Percentiles rank a stretch among this genome's conserved stretches.
These are phyloP conservation scores for Ophiocordyceps sinensis DNA, from an alignment of 2,329 filamentous ascomycete genomes.

Conservation along the genomic window DNA sequence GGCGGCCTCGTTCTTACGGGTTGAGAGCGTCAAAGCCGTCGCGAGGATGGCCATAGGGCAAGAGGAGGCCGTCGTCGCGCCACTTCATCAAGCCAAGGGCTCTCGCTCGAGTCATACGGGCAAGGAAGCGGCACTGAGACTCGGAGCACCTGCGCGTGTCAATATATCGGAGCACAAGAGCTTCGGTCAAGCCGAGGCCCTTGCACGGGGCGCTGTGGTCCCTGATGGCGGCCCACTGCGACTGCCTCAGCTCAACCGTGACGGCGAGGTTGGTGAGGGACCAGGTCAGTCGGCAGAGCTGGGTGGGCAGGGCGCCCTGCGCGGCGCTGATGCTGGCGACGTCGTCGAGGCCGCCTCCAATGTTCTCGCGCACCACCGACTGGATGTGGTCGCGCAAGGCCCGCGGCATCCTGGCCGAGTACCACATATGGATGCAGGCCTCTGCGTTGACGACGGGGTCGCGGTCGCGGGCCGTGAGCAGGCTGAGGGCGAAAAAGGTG, in stretches of 20 bases:
- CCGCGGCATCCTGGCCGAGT: conserved; percentile 9
- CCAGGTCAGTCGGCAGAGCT: conserved; percentile 1
- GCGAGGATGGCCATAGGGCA: conserved; percentile 10
- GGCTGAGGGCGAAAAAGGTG: conserved; percentile 4
- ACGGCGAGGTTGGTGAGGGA: background rate
- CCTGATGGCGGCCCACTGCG: conserved; percentile 4
- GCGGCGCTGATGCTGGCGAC: background rate
- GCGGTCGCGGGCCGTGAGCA: conserved; percentile 3
- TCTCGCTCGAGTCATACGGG: conserved; percentile 8
- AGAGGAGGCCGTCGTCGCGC: conserved; percentile 9
- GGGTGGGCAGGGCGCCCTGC: background rate
- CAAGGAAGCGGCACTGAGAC: background rate
- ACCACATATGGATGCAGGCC: conserved; percentile 11
- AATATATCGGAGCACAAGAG: background rate
- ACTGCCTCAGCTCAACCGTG: conserved; percentile 1
- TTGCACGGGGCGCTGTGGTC: background rate
- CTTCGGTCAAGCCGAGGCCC: background rate
- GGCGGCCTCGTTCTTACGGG: conserved; percentile 7
- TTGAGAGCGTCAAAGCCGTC: conserved; percentile 6
- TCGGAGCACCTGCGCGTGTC: conserved; percentile 5
- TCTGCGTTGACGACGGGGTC: conserved; percentile 9
- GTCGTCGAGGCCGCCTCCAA: conserved; percentile 1
- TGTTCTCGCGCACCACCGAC: background rate
- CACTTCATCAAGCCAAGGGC: conserved; percentile 6
- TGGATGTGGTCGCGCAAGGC: conserved; percentile 4